Evolutionary conservation across 192 early-diverging fungal genomes (phyloP), one percentile per base, ranked within the genome.

Genomic region (Backusella australiensis): DNA sequence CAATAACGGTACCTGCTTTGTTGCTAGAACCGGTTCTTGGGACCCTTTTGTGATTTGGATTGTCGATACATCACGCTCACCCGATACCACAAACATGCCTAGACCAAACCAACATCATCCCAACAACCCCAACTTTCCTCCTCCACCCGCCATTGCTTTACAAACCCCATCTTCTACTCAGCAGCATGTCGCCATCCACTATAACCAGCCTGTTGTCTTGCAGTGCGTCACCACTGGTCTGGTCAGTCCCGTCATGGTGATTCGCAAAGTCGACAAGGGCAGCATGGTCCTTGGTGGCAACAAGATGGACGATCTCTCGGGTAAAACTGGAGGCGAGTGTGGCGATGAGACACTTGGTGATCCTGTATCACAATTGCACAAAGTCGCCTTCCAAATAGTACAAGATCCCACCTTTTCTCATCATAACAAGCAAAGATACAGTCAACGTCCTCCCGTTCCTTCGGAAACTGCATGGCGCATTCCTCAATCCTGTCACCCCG

Each of bases 311-410:
- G 75, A 74, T 41, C 44, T 39, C 11, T 52, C 74, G 15, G 39
- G 63, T 67, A 84, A 75, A 26, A 59, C 59, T 19, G 80, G 76
- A 34, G 82, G 85, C 39, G 85, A 86, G 56, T 84, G 81, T 70
- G 82, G 79, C 15, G 85, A 88, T 39, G 85, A 86, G 46, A 75
- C 89, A 12, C 72, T 91, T 15, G 94, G 94, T 38, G 96, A 97
- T 79, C 94, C 95, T 1, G 90, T 97, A 2, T 94, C 93, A 23
- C 95, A 95, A 81, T 80, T 97, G 71, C 95, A 97, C 86, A 97
- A 97, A 85, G 89, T 97, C 6, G 95, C 94, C 3, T 91, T 97
- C 79, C 92, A 96, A 82, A 87, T 95, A 41, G 85, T 85, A 12
- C 86, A 88, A 17, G 79, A 90, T 68, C 73, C 87, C 1, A 73